Evolutionary conservation across 495 filamentous ascomycete species (phyloP).

Genomic region (Astrocystis sublimbata): DNA sequence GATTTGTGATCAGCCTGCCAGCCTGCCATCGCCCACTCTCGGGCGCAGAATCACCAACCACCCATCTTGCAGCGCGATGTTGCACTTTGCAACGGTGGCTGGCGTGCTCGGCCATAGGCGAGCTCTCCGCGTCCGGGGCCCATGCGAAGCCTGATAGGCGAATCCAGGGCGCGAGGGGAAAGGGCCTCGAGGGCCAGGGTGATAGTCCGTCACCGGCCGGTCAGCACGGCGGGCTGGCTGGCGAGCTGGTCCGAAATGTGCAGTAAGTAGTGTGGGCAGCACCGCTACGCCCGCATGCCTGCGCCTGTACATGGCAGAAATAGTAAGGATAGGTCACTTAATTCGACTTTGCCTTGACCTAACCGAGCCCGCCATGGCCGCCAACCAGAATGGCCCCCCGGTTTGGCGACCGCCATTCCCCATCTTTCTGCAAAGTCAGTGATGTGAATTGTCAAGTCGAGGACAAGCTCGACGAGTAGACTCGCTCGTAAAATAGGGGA

Average conservation of each 20-base stretch:
- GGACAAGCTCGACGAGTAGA: slow-evolving; percentile 5
- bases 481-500: slow-evolving; percentile 12
- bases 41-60: not conserved
- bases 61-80: slow-evolving; percentile 2
- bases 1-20: not conserved
- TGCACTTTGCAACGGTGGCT: not conserved
- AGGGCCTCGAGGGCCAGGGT: slow-evolving; percentile 14
- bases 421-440: slow-evolving; percentile 8
- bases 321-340: not conserved
- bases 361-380: no score
- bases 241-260: no score
- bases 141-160: slow-evolving; percentile 9
- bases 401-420: slow-evolving; percentile 2
- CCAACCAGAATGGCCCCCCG: slow-evolving; percentile 3
- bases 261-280: not conserved
- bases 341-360: slow-evolving; percentile 1
- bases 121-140: slow-evolving; percentile 1
- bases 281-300: not conserved
- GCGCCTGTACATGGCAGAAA: no score
- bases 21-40: not conserved
- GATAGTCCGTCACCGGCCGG: slow-evolving; percentile 12
- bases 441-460: slow-evolving; percentile 15
- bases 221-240: not conserved
- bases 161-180: slow-evolving; percentile 10
- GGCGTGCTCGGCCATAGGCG: slow-evolving; percentile 3